Conservation (phyloP, 2,329 filamentous ascomycete genomes). For the Ustilaginoidea virens region DNA sequence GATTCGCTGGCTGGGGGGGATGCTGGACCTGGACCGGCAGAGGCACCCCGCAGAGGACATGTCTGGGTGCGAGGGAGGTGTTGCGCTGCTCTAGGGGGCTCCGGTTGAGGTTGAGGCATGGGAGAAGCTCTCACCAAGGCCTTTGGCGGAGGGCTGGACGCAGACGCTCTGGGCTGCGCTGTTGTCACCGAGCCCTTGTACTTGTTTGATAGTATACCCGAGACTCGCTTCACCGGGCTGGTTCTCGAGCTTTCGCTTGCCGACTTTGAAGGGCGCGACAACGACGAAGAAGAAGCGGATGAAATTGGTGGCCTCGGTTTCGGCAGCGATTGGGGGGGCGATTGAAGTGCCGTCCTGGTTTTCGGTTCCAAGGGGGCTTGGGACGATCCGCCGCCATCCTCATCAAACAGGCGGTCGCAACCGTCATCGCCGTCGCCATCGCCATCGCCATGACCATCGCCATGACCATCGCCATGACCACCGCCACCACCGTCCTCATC, state of each 20-base stretch:
- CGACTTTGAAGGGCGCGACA: neutral
- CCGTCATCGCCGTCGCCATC: neutral
- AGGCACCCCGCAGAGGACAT: neutral
- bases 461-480: slow-evolving; percentile 6
- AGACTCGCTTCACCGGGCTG: slow-evolving; percentile 1
- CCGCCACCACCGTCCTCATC: slow-evolving; percentile 15
- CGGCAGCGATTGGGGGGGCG: too few species aligned
- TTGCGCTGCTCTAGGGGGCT: neutral
- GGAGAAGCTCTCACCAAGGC: too few species aligned
- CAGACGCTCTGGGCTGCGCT: neutral
- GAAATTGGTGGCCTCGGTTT: too few species aligned
- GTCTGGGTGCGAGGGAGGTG: neutral
- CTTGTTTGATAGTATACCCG: slow-evolving; percentile 6
- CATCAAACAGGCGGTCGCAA: too few species aligned
- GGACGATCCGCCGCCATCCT: too few species aligned
- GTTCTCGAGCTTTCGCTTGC: neutral
- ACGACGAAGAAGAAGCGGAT: neutral
- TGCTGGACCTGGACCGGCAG: neutral
- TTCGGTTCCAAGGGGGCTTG: too few species aligned
- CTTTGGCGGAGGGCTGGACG: neutral
- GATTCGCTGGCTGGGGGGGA: slow-evolving; percentile 1
- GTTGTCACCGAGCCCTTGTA: slow-evolving; percentile 2
- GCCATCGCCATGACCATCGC: slow-evolving; percentile 6
- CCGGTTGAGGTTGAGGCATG: neutral
- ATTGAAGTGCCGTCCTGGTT: too few species aligned